Evolutionary conservation across 495 filamentous ascomycete species (phyloP).

Genomic region (Rostrohypoxylon terebratum): DNA sequence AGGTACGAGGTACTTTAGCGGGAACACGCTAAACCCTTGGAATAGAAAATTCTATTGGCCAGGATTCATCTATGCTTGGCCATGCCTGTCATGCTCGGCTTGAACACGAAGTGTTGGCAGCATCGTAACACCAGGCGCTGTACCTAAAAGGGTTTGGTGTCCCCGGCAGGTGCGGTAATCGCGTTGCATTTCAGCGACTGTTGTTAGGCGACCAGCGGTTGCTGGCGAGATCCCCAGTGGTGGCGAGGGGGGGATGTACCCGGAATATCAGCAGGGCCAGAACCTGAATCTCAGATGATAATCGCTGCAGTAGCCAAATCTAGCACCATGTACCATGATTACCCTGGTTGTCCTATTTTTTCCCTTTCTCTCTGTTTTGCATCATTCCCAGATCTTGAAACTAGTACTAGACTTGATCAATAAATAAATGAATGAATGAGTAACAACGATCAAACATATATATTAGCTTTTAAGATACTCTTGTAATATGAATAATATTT

Average conservation of each 20-base stretch:
- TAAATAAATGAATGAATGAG: neutral
- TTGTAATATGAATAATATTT: neutral
- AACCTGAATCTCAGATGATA: conserved; percentile 33
- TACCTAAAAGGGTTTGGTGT: conserved; percentile 38
- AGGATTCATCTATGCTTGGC: conserved; percentile 14
- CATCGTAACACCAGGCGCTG: conserved; percentile 22
- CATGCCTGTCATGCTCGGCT: conserved; percentile 7
- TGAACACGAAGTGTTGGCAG: conserved; percentile 45
- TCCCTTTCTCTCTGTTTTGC: neutral
- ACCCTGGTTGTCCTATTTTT: conserved; percentile 15
- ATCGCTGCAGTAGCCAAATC: conserved; percentile 34
- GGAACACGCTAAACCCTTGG: conserved; percentile 35
- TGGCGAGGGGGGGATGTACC: conserved; percentile 22
- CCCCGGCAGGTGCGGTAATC: conserved; percentile 38
- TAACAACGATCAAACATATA: neutral
- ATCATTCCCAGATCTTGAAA: neutral
- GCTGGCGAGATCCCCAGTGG: conserved; percentile 30
- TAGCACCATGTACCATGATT: neutral
- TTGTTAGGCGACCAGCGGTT: conserved; percentile 14
- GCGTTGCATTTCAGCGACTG: conserved; percentile 30
- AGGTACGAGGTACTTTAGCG: conserved; percentile 22
- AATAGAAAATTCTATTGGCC: conserved; percentile 40
- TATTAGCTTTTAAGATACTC: neutral
- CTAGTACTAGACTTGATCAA: neutral
- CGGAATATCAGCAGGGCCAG: conserved; percentile 17